Conservation (phyloP, 169 alveolate species). For the Plasmodium malariae region DNA sequence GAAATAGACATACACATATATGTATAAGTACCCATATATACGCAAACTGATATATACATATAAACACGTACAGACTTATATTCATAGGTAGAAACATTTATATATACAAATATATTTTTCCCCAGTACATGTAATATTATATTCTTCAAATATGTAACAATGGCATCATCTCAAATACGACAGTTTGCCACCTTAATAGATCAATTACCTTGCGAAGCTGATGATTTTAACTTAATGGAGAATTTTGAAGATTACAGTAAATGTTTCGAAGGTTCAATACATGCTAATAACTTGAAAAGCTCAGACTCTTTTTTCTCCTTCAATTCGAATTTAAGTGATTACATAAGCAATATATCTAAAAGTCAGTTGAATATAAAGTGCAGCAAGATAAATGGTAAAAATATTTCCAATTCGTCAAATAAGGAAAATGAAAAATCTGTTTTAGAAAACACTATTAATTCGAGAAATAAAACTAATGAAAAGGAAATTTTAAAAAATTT, state of each 20-base stretch:
- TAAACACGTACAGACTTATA: no score
- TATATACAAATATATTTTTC: neutral
- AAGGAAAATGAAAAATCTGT: slow-evolving; percentile 20
- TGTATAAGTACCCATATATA: neutral
- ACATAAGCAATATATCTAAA: slow-evolving; percentile 43
- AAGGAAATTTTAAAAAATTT: slow-evolving; percentile 6
- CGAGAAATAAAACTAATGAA: slow-evolving; percentile 23
- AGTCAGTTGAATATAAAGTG: slow-evolving; percentile 15
- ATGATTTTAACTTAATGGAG: slow-evolving; percentile 63
- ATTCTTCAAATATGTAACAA: slow-evolving; percentile 50
- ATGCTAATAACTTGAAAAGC: slow-evolving; percentile 12
- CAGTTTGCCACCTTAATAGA: slow-evolving; percentile 75
- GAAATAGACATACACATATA: neutral
- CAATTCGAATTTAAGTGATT: slow-evolving; percentile 46
- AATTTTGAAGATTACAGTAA: slow-evolving; percentile 53
- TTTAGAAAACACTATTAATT: slow-evolving; percentile 16
- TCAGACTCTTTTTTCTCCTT: slow-evolving; percentile 23
- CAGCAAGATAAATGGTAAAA: slow-evolving; percentile 9
- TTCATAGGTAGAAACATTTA: neutral
- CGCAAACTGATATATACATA: neutral
- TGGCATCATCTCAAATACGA: slow-evolving; percentile 77
- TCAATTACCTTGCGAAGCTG: slow-evolving; percentile 75
- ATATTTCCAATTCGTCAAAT: slow-evolving; percentile 10
- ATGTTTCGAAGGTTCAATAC: slow-evolving; percentile 31
- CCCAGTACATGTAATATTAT: neutral